A percentile compares a stretch with the other conserved stretches of the same genome.
Conservation (phyloP, 2,329 filamentous ascomycete species). For the Penicillium olsonii region DNA sequence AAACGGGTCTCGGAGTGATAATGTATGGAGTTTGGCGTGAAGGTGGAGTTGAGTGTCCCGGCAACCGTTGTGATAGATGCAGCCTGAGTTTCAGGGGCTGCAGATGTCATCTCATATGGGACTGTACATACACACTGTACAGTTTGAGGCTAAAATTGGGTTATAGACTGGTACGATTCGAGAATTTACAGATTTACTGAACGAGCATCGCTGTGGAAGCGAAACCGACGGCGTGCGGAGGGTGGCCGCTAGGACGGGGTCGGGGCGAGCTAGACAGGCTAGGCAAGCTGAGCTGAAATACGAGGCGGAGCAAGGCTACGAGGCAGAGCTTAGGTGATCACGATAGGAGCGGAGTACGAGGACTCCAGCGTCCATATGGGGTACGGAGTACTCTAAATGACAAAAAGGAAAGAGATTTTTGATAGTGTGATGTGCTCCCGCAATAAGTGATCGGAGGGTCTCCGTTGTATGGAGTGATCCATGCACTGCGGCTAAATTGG, state of each 20-base stretch:
- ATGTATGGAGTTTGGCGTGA: slow-evolving; percentile 4
- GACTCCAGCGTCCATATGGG: not conserved
- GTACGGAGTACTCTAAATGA: too few species aligned
- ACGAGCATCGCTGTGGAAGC: too few species aligned
- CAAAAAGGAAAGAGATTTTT: not conserved
- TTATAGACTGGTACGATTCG: not conserved
- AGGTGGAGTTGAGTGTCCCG: slow-evolving; percentile 10
- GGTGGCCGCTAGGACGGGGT: too few species aligned
- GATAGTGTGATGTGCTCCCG: not conserved
- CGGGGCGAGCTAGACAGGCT: too few species aligned
- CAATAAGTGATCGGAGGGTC: not conserved
- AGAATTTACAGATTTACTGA: too few species aligned
- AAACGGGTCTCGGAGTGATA: slow-evolving; percentile 10
- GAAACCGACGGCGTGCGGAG: too few species aligned
- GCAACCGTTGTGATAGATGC: slow-evolving; percentile 13
- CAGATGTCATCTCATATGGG: not conserved
- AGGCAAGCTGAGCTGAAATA: too few species aligned
- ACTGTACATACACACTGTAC: not conserved
- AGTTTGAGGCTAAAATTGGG: not conserved
- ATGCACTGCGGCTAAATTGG: not conserved
- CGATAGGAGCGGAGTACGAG: too few species aligned
- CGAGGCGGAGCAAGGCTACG: too few species aligned
- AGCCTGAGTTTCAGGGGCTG: slow-evolving; percentile 7
- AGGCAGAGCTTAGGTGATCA: not conserved
- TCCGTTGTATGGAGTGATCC: not conserved